Percentiles rank a stretch among this genome's conserved stretches.
phyloP scores from a whole-genome alignment of 345 rosid genomes.

The Dipteronia dyeriana region DNA sequence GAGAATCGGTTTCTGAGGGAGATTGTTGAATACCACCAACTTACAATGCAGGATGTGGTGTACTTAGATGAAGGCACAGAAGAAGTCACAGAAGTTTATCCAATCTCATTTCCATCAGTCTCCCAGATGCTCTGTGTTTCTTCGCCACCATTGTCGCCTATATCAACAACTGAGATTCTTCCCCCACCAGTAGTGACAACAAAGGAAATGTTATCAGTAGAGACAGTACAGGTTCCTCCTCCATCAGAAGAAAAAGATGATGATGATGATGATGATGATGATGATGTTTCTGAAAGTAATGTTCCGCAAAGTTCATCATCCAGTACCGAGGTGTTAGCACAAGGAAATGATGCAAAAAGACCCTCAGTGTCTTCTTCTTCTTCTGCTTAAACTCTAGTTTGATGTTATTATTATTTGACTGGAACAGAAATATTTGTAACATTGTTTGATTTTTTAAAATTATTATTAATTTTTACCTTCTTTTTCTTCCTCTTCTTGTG shows the following conservation, averaged over 20 bases:
- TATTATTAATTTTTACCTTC: not conserved
- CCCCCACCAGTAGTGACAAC: no score
- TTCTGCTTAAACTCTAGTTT: constrained; percentile 12
- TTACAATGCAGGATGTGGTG: constrained; percentile 96
- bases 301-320: constrained; percentile 10
- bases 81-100: constrained; percentile 74
- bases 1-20: constrained; percentile 95
- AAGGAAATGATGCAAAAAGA: constrained; percentile 29
- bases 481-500: constrained; percentile 9
- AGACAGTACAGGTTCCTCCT: no score
- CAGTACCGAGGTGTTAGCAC: not conserved
- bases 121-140: constrained; percentile 51
- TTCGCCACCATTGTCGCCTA: constrained; percentile 48
- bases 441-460: not conserved
- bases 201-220: constrained; percentile 33
- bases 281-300: constrained; percentile 23
- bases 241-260: constrained; percentile 21
- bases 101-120: constrained; percentile 31
- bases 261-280: not conserved
- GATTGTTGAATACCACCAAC: constrained; percentile 92
- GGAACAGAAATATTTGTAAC: constrained; percentile 9
- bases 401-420: not conserved
- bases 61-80: constrained; percentile 85
- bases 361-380: constrained; percentile 23
- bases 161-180: constrained; percentile 36